phyloP scores from a whole-genome alignment of 345 rosid species.

The thale cress (Arabidopsis thaliana) region DNA sequence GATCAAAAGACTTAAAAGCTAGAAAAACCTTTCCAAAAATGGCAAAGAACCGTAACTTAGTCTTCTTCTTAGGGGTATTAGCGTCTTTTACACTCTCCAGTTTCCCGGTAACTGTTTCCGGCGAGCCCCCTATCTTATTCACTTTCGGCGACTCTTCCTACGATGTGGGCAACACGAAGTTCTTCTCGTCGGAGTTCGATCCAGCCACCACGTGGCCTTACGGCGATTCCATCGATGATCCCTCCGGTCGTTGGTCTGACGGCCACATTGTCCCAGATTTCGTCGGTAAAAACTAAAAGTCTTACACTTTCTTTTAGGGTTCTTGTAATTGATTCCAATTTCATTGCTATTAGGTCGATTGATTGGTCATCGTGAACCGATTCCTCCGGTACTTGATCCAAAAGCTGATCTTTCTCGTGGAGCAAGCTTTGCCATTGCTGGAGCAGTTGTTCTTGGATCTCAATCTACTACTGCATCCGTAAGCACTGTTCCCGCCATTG shows the following conservation, averaged over 20 bases:
- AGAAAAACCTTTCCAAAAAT: constrained; percentile 16
- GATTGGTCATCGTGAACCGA: constrained; percentile 23
- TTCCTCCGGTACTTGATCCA: constrained; percentile 43
- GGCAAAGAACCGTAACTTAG: constrained; percentile 14
- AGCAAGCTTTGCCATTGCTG: constrained; percentile 44
- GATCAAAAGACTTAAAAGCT: background rate
- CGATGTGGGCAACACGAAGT: constrained; percentile 48
- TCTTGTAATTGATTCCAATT: constrained; percentile 9
- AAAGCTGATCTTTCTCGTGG: constrained; percentile 42
- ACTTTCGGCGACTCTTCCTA: constrained; percentile 49
- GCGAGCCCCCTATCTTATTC: constrained; percentile 40
- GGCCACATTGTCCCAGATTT: constrained; percentile 44
- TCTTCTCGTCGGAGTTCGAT: constrained; percentile 33
- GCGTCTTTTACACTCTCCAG: constrained; percentile 8
- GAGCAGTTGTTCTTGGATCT: constrained; percentile 42
- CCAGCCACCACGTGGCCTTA: constrained; percentile 49
- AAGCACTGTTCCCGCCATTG: background rate
- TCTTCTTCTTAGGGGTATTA: constrained; percentile 27
- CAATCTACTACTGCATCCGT: constrained; percentile 39
- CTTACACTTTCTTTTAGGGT: background rate
- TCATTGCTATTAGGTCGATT: constrained; percentile 30
- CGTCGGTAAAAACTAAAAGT: constrained; percentile 34
- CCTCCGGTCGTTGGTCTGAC: constrained; percentile 48
- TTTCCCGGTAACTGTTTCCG: constrained; percentile 33
- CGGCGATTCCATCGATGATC: constrained; percentile 42